Evolutionary conservation across 352 stramenopile genomes (phyloP).

Genomic region (Pythium biforme): DNA sequence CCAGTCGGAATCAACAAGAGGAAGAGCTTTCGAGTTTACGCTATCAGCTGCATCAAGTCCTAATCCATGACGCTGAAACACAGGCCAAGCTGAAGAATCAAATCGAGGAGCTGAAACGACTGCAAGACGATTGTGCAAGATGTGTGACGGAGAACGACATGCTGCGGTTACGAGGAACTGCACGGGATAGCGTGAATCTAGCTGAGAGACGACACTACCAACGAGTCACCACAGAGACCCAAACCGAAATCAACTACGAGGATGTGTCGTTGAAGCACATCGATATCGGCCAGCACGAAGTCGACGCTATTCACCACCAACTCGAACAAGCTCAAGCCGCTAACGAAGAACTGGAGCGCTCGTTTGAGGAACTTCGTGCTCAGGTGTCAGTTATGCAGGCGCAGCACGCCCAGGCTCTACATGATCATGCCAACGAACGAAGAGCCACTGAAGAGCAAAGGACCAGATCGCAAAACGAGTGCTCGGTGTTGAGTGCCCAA

Average conservation of each 20-base stretch:
- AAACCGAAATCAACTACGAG: neutral
- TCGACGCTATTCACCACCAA: neutral
- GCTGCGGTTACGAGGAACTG: neutral
- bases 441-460: neutral
- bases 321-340: neutral
- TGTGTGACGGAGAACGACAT: neutral
- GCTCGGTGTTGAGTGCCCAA: neutral
- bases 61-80: neutral
- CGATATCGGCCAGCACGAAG: neutral
- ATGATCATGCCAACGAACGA: neutral
- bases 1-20: slow-evolving; percentile 1
- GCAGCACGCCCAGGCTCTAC: neutral
- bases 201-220: neutral
- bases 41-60: neutral
- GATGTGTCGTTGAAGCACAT: neutral
- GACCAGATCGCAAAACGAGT: neutral
- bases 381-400: neutral
- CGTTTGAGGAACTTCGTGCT: neutral
- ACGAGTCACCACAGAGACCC: neutral
- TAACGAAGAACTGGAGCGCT: neutral
- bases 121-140: neutral
- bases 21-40: slow-evolving; percentile 6
- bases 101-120: neutral
- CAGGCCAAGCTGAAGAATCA: neutral
- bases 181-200: neutral